Base-by-base conservation (phyloP, 805 yeast genomes). In the Teunomyces gatunensis region DNA sequence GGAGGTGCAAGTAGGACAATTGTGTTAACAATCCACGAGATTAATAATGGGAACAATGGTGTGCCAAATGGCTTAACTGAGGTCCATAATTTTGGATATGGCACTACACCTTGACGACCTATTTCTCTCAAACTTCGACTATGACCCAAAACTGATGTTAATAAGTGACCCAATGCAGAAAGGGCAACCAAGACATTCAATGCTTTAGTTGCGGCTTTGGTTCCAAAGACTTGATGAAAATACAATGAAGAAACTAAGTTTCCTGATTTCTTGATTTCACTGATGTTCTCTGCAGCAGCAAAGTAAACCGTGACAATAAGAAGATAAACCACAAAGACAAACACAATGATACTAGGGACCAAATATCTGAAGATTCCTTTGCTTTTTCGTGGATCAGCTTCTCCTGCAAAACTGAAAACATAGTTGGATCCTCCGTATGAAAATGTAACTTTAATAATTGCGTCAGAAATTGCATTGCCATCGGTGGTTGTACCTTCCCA, bases 371-470 rank as follows among this genome's bases (percentile, higher is more conserved):
- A 62, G 37, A 64, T 54, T 33, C 55, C 60, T 42, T 60, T 60
- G 27, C 64, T 57, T 52, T 60, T 51, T 49, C 52, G 54, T 15
- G 63, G 64, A 42, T 54, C 47, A 7, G 67, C 54, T 46, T 65
- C 69, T 5, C 68, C 69, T 4, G 58, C 67, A 23, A 73, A 65
- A 12, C 63, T 65, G 52, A 74, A 67, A 0, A 72, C 71, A 54
- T 74, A 74, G 10, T 54, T 53, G 17, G 68, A 54, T 34, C 79
- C 79, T 43, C 75, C 67, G 48, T 69, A 75, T 1, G 78, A 63
- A 42, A 74, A 75, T 4, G 74, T 61, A 37, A 71, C 76, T 64
- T 55, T 70, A 50, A 75, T 69, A 58, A 75, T 73, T 1, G 78
- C 73, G 48, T 56, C 68, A 7, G 75, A 67, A 50, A 75, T 74